A percentile compares a stretch with the other conserved stretches of the same genome.
Evolutionary conservation across 1,284 basidiomycete species (phyloP).

Genomic region (Vanrija sp.): DNA sequence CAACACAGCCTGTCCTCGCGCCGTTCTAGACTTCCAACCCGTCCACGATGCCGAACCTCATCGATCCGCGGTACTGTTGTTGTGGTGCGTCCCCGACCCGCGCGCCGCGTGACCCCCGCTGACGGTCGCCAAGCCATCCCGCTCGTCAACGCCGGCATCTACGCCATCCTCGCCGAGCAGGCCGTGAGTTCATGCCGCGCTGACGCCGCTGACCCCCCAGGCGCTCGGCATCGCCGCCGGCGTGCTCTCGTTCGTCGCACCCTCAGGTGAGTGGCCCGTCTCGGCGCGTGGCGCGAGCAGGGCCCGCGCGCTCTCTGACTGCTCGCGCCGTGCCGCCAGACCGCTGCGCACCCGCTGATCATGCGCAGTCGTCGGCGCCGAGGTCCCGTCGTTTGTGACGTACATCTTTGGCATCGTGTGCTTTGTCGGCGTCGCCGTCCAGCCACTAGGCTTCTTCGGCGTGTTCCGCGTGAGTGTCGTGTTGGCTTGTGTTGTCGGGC

Average conservation of each 20-base stretch:
- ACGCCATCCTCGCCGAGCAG: conserved; percentile 72
- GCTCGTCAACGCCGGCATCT: conserved; percentile 79
- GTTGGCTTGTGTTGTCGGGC: too few species aligned
- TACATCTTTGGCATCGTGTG: conserved; percentile 69
- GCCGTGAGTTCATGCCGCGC: conserved; percentile 47
- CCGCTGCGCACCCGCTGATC: neutral
- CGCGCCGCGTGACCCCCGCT: neutral
- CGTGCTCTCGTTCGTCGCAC: conserved; percentile 71
- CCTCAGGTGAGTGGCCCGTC: conserved; percentile 42
- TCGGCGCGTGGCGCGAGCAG: neutral
- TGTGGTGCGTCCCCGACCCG: neutral
- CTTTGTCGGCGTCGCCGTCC: conserved; percentile 66
- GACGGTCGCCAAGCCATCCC: conserved; percentile 60
- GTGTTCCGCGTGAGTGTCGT: conserved; percentile 62
- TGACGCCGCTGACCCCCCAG: conserved; percentile 19
- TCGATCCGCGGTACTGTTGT: conserved; percentile 47
- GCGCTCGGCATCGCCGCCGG: conserved; percentile 63
- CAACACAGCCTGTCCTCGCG: too few species aligned
- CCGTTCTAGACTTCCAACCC: too few species aligned
- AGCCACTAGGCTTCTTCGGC: conserved; percentile 75
- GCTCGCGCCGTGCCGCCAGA: too few species aligned
- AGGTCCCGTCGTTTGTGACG: conserved; percentile 68
- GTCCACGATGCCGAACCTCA: conserved; percentile 13
- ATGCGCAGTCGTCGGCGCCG: conserved; percentile 71
- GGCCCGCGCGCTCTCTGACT: neutral